A percentile compares a stretch with the other conserved stretches of the same genome.
Conservation (phyloP, 768 basidiomycete species). For the Mycena olivaceomarginata region DNA sequence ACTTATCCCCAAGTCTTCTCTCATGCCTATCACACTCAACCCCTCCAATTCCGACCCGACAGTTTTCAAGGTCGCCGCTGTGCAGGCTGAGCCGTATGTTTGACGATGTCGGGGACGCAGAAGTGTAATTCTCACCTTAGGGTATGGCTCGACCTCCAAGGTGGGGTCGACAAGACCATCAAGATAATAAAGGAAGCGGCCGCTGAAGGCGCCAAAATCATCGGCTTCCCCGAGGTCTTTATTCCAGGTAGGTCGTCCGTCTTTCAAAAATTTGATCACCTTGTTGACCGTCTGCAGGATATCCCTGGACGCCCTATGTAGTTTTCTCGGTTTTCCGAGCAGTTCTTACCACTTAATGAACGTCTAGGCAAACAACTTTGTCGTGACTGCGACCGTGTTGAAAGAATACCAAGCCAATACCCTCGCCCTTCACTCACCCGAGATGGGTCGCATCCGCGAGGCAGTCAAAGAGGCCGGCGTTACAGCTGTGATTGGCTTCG, state of each 20-base stretch:
- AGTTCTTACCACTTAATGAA: background rate
- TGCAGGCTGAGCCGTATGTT: conserved; percentile 53
- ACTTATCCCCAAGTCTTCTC: background rate
- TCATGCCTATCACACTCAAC: conserved; percentile 47
- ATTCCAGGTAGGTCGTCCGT: conserved; percentile 47
- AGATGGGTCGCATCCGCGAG: conserved; percentile 54
- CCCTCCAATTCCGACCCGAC: conserved; percentile 50
- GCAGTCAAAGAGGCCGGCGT: conserved; percentile 52
- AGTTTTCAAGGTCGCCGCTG: conserved; percentile 54
- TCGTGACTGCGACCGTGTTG: conserved; percentile 48
- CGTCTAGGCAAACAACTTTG: conserved; percentile 50
- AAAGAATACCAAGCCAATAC: conserved; percentile 55
- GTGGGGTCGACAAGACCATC: conserved; percentile 55
- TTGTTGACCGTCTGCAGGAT: conserved; percentile 41
- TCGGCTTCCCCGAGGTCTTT: conserved; percentile 55
- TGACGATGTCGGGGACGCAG: background rate
- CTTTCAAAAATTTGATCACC: background rate
- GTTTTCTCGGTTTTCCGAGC: background rate
- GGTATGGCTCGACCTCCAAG: conserved; percentile 53
- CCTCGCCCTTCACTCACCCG: conserved; percentile 53
- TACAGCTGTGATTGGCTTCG: conserved; percentile 53
- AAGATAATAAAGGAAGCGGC: conserved; percentile 52
- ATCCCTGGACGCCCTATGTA: conserved; percentile 56
- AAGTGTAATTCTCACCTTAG: conserved; percentile 24
- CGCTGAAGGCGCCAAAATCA: conserved; percentile 52